Conservation (phyloP, 2,329 filamentous ascomycete genomes). For the Aspergillus puulaauensis region DNA sequence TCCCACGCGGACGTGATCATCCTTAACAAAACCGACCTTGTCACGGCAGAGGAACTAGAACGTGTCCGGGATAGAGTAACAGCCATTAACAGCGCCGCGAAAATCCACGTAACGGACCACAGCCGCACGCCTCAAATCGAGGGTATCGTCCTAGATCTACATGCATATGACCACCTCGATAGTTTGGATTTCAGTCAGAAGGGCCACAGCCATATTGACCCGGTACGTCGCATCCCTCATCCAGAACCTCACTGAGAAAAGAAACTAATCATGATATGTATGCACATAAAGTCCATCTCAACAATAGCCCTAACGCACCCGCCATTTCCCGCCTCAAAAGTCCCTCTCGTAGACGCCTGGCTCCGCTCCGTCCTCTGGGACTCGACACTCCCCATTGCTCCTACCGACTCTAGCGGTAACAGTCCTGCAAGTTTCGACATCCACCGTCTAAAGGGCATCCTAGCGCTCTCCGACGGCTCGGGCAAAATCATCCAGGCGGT, state of each 20-base stretch:
- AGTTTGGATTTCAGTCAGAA: constrained; percentile 69
- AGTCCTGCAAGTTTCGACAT: constrained; percentile 63
- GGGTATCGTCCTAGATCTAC: constrained; percentile 81
- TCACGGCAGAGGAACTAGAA: constrained; percentile 67
- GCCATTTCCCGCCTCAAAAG: constrained; percentile 54
- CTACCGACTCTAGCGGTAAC: neutral
- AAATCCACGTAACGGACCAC: constrained; percentile 76
- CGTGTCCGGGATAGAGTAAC: constrained; percentile 68
- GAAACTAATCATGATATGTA: constrained; percentile 4
- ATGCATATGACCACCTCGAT: constrained; percentile 84
- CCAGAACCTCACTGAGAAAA: neutral
- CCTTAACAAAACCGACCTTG: constrained; percentile 89
- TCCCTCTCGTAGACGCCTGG: constrained; percentile 74
- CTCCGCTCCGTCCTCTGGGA: constrained; percentile 85
- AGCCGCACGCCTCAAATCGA: constrained; percentile 79
- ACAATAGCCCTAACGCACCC: constrained; percentile 69
- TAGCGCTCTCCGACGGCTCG: constrained; percentile 64
- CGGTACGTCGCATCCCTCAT: constrained; percentile 54
- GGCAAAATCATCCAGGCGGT: constrained; percentile 86
- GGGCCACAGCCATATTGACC: constrained; percentile 88
- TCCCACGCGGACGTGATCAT: constrained; percentile 95
- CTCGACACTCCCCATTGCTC: constrained; percentile 28
- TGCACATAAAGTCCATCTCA: constrained; percentile 66
- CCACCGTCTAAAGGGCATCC: constrained; percentile 80
- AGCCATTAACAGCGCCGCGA: constrained; percentile 87